Base-by-base conservation (phyloP, 257 asterid genomes). In the Rehmannia glutinosa region DNA sequence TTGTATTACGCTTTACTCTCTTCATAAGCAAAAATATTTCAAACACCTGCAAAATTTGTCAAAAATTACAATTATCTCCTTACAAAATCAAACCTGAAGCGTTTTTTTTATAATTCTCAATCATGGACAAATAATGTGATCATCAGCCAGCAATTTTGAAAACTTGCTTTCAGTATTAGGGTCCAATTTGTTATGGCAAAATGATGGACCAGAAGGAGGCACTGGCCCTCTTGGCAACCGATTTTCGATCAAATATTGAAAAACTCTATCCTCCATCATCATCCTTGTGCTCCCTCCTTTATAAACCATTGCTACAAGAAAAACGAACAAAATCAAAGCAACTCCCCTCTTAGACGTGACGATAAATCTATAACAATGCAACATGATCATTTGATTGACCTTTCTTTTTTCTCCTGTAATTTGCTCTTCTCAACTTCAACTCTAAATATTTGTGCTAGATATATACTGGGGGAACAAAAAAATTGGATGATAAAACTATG, bases 141-240 rank as follows among this genome's bases (percentile, higher is more conserved):
- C 32, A 33, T 1, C 36, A 28, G 10, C 35, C 63, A 73, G 53
- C 33, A 28, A 46, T 20, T 50, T 43, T 0, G 25, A 47, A 36
- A 63, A 32, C 19, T 75, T 71, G 69, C 8, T 16, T 9, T 51
- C 55, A 20, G 25, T 35, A 39, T 33, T 57, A 77, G 83, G 78
- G 41, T 58, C 51, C 64, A 84, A 69, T 60, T 21, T 73, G 82
- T 85, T 80, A 65, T 88, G 96, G 70, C 92, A 88, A 1, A 23
- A 30, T 1, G 96, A 88, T 38, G 96, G 80, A 66, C 68, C 84
- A 4, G 96, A 88, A 3, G 96, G 90, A 1, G 96, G 93, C 69
- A 82, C 93, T 2, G 76, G 83, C 65, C 91, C 96, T 72, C 84
- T 75, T 17, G 93, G 93, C 16, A 88, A 76, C 60, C 75, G 77